Percentiles rank a stretch among this genome's conserved stretches.
Conservation (phyloP, 352 stramenopile species). For the Globisporangium uncinulatum region DNA sequence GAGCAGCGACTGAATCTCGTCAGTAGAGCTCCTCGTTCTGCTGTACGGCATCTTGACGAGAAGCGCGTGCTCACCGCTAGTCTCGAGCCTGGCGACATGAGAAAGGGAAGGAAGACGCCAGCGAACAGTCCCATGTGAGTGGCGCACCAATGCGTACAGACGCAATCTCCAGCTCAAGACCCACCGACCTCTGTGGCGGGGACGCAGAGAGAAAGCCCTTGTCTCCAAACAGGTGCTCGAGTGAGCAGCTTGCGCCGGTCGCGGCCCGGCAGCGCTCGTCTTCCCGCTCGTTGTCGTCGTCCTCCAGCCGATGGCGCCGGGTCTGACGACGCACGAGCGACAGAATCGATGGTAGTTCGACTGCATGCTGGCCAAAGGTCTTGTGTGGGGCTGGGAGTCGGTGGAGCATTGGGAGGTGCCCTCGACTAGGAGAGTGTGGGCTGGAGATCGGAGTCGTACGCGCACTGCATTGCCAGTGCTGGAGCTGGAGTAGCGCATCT, state of each 20-base stretch:
- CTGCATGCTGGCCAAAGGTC: slow-evolving; percentile 4
- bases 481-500: slow-evolving; percentile 24
- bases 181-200: slow-evolving; percentile 9
- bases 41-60: slow-evolving; percentile 7
- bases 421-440: slow-evolving; percentile 1
- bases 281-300: slow-evolving; percentile 5
- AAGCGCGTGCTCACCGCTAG: slow-evolving; percentile 3
- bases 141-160: no score
- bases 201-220: slow-evolving; percentile 13
- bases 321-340: slow-evolving; percentile 19
- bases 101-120: neutral
- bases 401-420: slow-evolving; percentile 3
- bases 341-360: slow-evolving; percentile 14
- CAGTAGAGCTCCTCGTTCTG: neutral
- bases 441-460: neutral
- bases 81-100: slow-evolving; percentile 7
- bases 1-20: slow-evolving; percentile 13
- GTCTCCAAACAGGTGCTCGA: slow-evolving; percentile 8
- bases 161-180: no score
- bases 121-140: no score
- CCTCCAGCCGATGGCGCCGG: slow-evolving; percentile 21
- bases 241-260: neutral
- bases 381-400: slow-evolving; percentile 1
- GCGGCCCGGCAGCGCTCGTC: slow-evolving; percentile 7
- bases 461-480: slow-evolving; percentile 4